Percentiles rank a stretch among this genome's conserved stretches.
Evolutionary conservation across 257 asterid species (phyloP).

Genomic region (Gynochthodes officinalis): DNA sequence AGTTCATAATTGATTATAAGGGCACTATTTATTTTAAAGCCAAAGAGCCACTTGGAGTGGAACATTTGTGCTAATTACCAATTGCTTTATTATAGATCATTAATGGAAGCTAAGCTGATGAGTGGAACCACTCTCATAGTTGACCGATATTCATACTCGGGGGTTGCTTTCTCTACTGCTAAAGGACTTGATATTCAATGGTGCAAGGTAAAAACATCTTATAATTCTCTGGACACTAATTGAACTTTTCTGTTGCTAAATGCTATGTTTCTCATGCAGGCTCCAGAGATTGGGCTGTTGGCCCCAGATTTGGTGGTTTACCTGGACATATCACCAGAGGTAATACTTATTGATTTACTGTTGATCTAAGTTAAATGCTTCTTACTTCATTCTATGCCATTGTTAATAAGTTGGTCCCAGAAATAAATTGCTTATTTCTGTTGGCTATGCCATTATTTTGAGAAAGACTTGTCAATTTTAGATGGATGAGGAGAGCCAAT

Average conservation of each 20-base stretch:
- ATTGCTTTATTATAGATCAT: conserved; percentile 36
- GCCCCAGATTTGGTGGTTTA: conserved; percentile 91
- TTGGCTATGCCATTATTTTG: background rate
- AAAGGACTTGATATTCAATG: conserved; percentile 83
- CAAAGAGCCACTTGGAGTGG: background rate
- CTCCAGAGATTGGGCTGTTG: conserved; percentile 83
- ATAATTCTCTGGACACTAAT: background rate
- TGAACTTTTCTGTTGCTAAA: background rate
- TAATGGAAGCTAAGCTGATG: conserved; percentile 82
- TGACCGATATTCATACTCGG: conserved; percentile 87
- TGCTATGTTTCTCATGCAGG: conserved; percentile 39
- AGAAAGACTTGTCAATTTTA: background rate
- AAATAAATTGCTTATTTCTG: background rate
- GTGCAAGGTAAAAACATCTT: conserved; percentile 63
- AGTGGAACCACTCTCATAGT: conserved; percentile 75
- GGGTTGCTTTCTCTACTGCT: conserved; percentile 93
- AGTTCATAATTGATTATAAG: background rate
- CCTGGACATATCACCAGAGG: conserved; percentile 96
- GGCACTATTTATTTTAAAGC: background rate
- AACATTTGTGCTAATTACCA: background rate
- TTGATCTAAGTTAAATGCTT: background rate
- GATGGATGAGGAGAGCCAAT: background rate
- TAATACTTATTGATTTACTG: conserved; percentile 6
- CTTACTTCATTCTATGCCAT: background rate
- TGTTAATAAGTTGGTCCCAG: too few species aligned